phyloP scores from a whole-genome alignment of 106 monocot genomes.

The Apostasia shenzhenica region DNA sequence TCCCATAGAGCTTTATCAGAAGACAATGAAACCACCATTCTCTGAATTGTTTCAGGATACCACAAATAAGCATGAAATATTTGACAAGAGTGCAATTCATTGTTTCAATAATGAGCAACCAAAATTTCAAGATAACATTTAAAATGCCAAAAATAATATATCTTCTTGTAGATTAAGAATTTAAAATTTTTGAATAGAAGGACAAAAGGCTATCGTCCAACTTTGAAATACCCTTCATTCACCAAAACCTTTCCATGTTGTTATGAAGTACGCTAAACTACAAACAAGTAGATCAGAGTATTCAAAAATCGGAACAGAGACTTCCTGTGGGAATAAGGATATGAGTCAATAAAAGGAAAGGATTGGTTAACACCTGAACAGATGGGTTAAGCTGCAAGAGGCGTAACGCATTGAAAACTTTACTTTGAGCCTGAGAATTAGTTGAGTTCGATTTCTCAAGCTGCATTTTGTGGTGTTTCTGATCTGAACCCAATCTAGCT shows the following conservation, averaged over 20 bases:
- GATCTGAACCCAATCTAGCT: neutral
- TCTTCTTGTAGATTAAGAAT: neutral
- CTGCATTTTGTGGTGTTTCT: neutral
- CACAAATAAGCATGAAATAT: too few relatives aligned
- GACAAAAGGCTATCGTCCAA: neutral
- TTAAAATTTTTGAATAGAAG: neutral
- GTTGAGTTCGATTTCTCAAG: neutral
- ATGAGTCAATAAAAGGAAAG: neutral
- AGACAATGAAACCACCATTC: slow-evolving; percentile 45
- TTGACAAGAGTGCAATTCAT: too few relatives aligned
- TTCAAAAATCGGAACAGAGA: neutral
- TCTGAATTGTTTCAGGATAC: slow-evolving; percentile 17
- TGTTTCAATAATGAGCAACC: too few relatives aligned
- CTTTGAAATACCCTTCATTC: too few relatives aligned
- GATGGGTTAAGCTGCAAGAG: neutral
- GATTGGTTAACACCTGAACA: neutral
- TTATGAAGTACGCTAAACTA: too few relatives aligned
- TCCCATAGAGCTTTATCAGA: slow-evolving; percentile 66
- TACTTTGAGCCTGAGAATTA: neutral
- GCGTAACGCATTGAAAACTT: slow-evolving; percentile 4
- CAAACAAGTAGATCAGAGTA: too few relatives aligned
- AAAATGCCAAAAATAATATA: too few relatives aligned
- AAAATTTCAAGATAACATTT: too few relatives aligned
- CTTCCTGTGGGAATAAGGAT: neutral
- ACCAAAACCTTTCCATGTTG: too few relatives aligned